Evolutionary conservation across 208 protist species (phyloP), one percentile per base, ranked within the genome.

Genomic region (Leishmania arabica): DNA sequence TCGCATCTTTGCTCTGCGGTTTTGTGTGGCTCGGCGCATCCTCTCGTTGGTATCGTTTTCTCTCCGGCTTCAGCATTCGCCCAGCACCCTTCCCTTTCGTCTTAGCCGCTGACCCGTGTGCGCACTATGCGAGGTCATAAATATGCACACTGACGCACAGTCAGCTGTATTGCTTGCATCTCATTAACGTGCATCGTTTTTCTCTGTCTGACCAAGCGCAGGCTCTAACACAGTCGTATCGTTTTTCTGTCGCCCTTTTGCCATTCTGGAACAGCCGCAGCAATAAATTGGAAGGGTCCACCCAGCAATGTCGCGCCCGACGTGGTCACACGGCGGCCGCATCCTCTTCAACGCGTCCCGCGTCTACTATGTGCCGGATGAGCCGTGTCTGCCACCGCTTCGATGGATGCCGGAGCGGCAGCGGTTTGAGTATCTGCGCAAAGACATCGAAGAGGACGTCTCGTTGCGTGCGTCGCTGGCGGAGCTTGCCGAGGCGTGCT

Each of bases 321-420:
- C 49, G n/a, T 86, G 83, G 83, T 69, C 74, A 17, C 65, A 77
- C 37, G 15, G 75, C 34, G 85, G 85, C 11, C 77, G 75, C 21
- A 88, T 88, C 31, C 47, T 88, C 1, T 62, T 76, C 60, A 87
- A 89, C 51, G 83, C 79, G 4, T 77, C 77, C 0, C 79, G 83
- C 17, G 70, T 87, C 5, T 89, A 89, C 68, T 87, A 89, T 62
- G 6, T 89, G 31, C 85, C 90, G 9, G 56, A 81, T 77, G 71
- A 88, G n/a, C 60, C 72, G 2, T 68, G 58, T 1, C 56, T 90
- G 5, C 84, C 87, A 1, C 82, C 82, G 17, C 77, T 93, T 66
- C 82, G 83, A n/a, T 95, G 88, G 90, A 82, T 83, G 69, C 54
- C 84, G 42, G 81, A 89, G 78, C 65, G 78, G 53, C 89, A 91